Base-by-base conservation (phyloP, 2,329 filamentous ascomycete species). In the Verticillium zaregamsianum region DNA sequence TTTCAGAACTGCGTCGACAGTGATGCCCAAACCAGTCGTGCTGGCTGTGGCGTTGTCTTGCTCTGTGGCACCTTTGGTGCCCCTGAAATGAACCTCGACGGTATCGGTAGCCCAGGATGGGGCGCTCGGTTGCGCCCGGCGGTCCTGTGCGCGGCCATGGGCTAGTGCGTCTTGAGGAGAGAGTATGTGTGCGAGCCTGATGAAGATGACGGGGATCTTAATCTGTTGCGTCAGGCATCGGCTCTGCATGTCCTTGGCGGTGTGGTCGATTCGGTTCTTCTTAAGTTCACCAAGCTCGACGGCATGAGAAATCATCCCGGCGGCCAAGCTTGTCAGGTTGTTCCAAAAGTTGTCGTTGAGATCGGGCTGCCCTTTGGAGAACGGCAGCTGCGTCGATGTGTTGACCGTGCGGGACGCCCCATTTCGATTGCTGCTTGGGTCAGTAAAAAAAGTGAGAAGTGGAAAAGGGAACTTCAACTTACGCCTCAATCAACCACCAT, bases 401-500 rank as follows among this genome's bases (percentile, higher is more conserved):
- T 58, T 71, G 54, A 70, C 61, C 3, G 65, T 58, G 20, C 70
- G 71, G 23, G 65, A 66, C 23, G 68, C 59, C 35, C 68, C 66
- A 31, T 66, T 65, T 20, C 68, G 69, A 59, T 70, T 70, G 33
- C 74, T 75, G 37, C 59, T 11, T 12, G 20, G 23, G 57, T 65
- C 11, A 65, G 62, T 39, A 49, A 37, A 25, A 14, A 7, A 23
- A 37, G n/a, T 11, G 14, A 17, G 20, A 33, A 35, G 32, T 28
- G 28, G 37, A 31, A 55, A 62, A 32, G 33, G 23, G 8, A 31
- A 5, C 37, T 15, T 58, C 61, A 33, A 79, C 83, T 76, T 77
- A 87, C 82, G 86, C 73, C 73, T 89, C 83, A 60, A 92, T 79
- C 63, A 93, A 78, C 87, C 89, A 93, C 91, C 91, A 96, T 64